These are phyloP conservation scores for Raphanus raphanistrum DNA, from an alignment of 345 rosid genomes.

Conservation along the genomic window DNA sequence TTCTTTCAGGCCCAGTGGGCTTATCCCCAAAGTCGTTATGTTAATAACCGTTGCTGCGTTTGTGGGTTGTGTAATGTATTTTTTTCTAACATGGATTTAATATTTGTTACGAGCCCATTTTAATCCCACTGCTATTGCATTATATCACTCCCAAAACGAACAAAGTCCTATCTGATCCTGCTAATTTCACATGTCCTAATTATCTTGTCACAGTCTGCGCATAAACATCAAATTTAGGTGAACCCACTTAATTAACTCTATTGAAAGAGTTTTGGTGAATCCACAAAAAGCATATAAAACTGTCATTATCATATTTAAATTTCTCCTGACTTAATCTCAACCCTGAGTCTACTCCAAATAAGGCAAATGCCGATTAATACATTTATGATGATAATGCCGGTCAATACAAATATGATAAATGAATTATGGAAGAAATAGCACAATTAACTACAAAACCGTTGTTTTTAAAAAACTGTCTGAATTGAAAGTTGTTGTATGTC, in stretches of 20 bases:
- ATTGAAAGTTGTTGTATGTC: background rate
- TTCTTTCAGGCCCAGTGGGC: constrained; percentile 24
- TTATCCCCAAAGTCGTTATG: background rate
- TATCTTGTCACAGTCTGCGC: background rate
- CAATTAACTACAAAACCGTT: background rate
- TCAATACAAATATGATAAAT: background rate
- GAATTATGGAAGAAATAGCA: background rate
- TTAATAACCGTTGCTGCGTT: background rate
- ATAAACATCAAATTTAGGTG: constrained; percentile 16
- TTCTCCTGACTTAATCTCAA: background rate
- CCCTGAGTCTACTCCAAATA: background rate
- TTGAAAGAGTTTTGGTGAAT: background rate
- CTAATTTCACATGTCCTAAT: background rate
- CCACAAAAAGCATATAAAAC: background rate
- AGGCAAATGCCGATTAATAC: background rate
- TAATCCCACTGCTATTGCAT: background rate
- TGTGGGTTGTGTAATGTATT: too few relatives aligned
- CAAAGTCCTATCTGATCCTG: background rate
- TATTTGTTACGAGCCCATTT: too few relatives aligned
- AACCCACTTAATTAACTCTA: background rate
- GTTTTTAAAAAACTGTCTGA: background rate
- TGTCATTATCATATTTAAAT: background rate
- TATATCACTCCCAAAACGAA: background rate
- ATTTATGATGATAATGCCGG: background rate
- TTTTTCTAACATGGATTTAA: too few relatives aligned